Evolutionary conservation across 192 early-diverging fungal species (phyloP).

Genomic region (Coemansia sp.): DNA sequence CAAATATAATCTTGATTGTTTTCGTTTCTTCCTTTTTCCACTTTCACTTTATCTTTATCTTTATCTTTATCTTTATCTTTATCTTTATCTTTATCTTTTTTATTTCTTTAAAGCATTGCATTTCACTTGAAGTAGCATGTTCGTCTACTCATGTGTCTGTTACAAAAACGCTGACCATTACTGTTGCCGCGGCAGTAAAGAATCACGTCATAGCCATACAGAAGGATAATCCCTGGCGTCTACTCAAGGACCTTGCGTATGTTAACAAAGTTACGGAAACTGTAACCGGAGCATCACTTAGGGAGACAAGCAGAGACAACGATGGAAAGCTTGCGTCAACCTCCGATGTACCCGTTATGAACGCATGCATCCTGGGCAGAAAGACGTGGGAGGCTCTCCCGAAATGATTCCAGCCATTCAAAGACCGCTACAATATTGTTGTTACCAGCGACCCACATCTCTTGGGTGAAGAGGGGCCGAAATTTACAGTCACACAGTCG

Average conservation of each 20-base stretch:
- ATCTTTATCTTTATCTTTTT: not conserved
- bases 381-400: slow-evolving; percentile 96
- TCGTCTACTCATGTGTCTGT: not conserved
- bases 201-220: slow-evolving; percentile 76
- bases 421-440: slow-evolving; percentile 79
- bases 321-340: not conserved
- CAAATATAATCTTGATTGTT: too few species aligned
- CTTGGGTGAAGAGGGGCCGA: slow-evolving; percentile 28
- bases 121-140: too few species aligned
- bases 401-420: slow-evolving; percentile 32
- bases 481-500: slow-evolving; percentile 16
- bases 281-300: not conserved
- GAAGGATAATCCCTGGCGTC: slow-evolving; percentile 80
- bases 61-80: too few species aligned
- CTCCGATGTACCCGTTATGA: slow-evolving; percentile 34
- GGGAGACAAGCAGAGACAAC: too few species aligned
- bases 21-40: not conserved
- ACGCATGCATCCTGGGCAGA: slow-evolving; percentile 93
- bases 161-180: slow-evolving; percentile 54
- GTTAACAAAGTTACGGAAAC: slow-evolving; percentile 68
- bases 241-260: slow-evolving; percentile 81
- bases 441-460: slow-evolving; percentile 65
- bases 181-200: slow-evolving; percentile 72
- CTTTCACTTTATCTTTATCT: too few species aligned
- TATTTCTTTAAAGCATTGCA: too few species aligned